Evolutionary conservation across 805 yeast species (phyloP), one percentile per base, ranked within the genome.

Genomic region (Ogataea chonburiensis): DNA sequence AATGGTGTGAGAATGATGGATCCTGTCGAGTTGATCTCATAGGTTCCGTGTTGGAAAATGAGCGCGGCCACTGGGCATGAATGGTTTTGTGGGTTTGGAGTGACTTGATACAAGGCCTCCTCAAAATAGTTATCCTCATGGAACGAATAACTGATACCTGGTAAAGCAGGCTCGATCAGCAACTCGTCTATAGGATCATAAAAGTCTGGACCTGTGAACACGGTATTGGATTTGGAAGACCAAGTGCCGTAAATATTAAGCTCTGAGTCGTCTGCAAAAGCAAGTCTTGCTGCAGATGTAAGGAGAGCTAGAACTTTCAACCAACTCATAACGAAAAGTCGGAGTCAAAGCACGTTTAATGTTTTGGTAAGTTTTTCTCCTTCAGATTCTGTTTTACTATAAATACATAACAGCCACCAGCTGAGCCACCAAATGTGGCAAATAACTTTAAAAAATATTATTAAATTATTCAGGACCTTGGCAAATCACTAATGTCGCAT

Each of bases 111-210:
- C 26, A 79, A 58, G 5, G 98, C 98, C 60, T 85, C 86, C 64
- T 93, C 98, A 59, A 73, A 93, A 60, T 68, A 77, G 5, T 98
- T 98, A 63, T 93, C 98, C 16, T 73, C 81, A 1, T 97, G 89
- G 68, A 93, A 93, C 2, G 96, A 86, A 63, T 81, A 86, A 5
- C 94, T 81, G 37, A 91, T 76, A 24, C 99, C 99, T 2, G 99
- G 96, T 26, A 93, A 71, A 7, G 89, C 91, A 2, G 99, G 99
- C 60, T 93, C 99, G 43, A 88, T 86, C 40, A 93, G 67, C 12
- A 91, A 74, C 61, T 93, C 98, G 57, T 91, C 96, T 18, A 88
- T 84, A 3, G 99, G 99, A 60, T 93, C 98, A 59, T 77, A 93
- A 57, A 93, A 93, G 2, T 89, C 84, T 5, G 98, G 96, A 0